Percentiles rank a stretch among this genome's conserved stretches.
phyloP scores from a whole-genome alignment of 2,329 filamentous ascomycete species.

The Ophiognomonia clavigignenti-juglandacearum region DNA sequence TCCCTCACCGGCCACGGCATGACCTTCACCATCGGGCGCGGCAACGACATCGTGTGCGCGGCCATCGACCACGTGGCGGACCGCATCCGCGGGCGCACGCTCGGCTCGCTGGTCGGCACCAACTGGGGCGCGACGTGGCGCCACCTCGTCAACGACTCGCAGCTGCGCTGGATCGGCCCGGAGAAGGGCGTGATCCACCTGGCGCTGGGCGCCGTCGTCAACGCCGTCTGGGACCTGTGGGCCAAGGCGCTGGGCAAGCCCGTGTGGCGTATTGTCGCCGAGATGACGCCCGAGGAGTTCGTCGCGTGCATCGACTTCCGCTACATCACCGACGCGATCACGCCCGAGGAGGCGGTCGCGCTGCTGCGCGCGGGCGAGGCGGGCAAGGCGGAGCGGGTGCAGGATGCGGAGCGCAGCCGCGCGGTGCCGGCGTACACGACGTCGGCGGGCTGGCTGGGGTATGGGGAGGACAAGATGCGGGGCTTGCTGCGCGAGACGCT shows the following conservation, averaged over 20 bases:
- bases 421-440: slow-evolving; percentile 92
- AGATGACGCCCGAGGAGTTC: slow-evolving; percentile 85
- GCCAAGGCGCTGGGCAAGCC: slow-evolving; percentile 81
- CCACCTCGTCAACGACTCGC: slow-evolving; percentile 84
- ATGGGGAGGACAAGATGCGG: slow-evolving; percentile 83
- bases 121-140: slow-evolving; percentile 90
- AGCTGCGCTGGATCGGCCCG: slow-evolving; percentile 89
- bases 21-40: slow-evolving; percentile 83
- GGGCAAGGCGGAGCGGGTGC: slow-evolving; percentile 66
- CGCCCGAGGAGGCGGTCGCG: slow-evolving; percentile 72
- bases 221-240: slow-evolving; percentile 95
- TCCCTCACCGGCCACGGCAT: slow-evolving; percentile 70
- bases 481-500: slow-evolving; percentile 68
- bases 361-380: slow-evolving; percentile 62
- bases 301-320: slow-evolving; percentile 88
- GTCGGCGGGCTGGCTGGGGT: slow-evolving; percentile 86
- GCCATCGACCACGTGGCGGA: slow-evolving; percentile 76
- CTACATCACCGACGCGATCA: slow-evolving; percentile 92
- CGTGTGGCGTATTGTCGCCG: slow-evolving; percentile 83
- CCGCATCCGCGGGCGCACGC: slow-evolving; percentile 68
- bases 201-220: slow-evolving; percentile 81
- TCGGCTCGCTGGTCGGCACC: slow-evolving; percentile 64
- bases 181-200: slow-evolving; percentile 95
- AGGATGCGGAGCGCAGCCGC: slow-evolving; percentile 65
- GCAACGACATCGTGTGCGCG: slow-evolving; percentile 87